Conservation (phyloP, 1,139 yeast genomes). For the Ogataea hybrid region DNA sequence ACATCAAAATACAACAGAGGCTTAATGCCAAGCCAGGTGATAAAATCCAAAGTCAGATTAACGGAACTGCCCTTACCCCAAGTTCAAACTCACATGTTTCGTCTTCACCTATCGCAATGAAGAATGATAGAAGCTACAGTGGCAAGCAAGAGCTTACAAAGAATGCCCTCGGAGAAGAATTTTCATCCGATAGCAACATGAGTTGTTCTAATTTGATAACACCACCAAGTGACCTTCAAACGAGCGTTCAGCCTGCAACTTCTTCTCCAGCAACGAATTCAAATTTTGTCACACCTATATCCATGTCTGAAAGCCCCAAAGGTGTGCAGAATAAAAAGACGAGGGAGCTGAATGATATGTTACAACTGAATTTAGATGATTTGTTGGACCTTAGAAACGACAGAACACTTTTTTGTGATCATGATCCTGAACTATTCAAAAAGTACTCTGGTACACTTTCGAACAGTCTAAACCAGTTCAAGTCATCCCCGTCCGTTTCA, state of each 20-base stretch:
- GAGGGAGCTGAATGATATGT: constrained; percentile 10
- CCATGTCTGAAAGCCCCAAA: constrained; percentile 18
- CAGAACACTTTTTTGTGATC: constrained; percentile 18
- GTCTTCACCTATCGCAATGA: no score
- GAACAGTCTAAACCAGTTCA: constrained; percentile 12
- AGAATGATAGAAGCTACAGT: no score
- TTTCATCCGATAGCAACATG: no score
- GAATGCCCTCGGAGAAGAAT: no score
- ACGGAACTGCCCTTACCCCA: no score
- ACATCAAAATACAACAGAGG: no score
- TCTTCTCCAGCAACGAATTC: neutral
- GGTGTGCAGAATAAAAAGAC: constrained; percentile 2
- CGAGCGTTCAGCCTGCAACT: neutral
- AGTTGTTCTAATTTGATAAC: constrained; percentile 13
- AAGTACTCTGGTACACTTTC: constrained; percentile 13
- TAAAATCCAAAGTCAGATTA: no score
- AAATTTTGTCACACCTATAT: constrained; percentile 17
- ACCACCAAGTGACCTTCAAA: constrained; percentile 19
- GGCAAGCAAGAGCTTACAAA: no score
- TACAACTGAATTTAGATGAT: constrained; percentile 24
- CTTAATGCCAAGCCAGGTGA: no score
- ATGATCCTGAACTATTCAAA: constrained; percentile 23
- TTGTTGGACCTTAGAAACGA: constrained; percentile 26
- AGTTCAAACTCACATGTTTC: no score
- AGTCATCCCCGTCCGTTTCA: constrained; percentile 23